phyloP scores from a whole-genome alignment of 1,284 basidiomycete species.

The Cutaneotrichosporon cutaneum region DNA sequence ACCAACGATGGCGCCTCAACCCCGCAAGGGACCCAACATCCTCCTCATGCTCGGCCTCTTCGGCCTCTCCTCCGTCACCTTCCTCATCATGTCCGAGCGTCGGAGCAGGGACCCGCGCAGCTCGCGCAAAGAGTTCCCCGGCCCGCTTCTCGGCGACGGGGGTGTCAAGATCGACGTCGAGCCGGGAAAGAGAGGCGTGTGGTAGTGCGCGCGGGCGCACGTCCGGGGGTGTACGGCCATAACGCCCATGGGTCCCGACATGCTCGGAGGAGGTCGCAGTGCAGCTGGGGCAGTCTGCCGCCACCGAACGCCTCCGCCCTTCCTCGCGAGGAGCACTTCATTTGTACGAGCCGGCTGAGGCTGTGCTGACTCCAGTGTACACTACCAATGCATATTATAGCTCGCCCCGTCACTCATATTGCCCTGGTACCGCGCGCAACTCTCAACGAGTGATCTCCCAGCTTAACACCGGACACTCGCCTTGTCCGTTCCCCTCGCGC shows the following conservation, averaged over 20 bases:
- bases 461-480: too few species aligned
- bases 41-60: constrained; percentile 42
- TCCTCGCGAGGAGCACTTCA: neutral
- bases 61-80: constrained; percentile 33
- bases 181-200: constrained; percentile 11
- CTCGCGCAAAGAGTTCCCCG: constrained; percentile 27
- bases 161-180: constrained; percentile 12
- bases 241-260: too few species aligned
- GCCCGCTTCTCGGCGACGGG: constrained; percentile 27
- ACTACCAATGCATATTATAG: neutral
- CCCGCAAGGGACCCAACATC: constrained; percentile 39
- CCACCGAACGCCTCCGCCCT: too few species aligned
- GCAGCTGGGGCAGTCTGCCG: too few species aligned
- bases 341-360: neutral
- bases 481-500: too few species aligned
- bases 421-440: too few species aligned
- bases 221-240: too few species aligned
- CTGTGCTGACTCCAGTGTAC: neutral
- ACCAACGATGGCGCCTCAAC: constrained; percentile 11
- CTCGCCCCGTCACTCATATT: neutral
- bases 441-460: too few species aligned
- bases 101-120: constrained; percentile 32
- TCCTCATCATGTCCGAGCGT: constrained; percentile 37
- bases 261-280: too few species aligned
- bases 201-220: neutral